These are phyloP conservation scores for Phalaenopsis hybrid DNA, from an alignment of 116 monocot genomes.

Conservation along the genomic window DNA sequence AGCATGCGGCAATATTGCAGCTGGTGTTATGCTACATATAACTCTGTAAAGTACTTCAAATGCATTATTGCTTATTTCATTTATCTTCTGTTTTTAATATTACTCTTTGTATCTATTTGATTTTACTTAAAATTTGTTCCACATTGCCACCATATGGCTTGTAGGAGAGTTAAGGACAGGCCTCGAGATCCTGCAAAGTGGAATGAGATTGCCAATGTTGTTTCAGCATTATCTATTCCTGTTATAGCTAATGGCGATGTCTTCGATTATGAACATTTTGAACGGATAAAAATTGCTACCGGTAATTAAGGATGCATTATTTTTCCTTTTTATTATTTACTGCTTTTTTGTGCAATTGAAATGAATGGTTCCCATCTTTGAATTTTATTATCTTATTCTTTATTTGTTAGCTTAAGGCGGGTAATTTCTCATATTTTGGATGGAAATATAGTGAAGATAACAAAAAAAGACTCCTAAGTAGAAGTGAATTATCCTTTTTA, in stretches of 20 bases:
- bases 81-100: background rate
- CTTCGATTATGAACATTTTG: constrained; percentile 90
- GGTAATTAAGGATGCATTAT: constrained; percentile 25
- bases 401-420: background rate
- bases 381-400: background rate
- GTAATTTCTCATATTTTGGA: background rate
- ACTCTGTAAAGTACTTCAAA: background rate
- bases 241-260: constrained; percentile 99
- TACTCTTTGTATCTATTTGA: background rate
- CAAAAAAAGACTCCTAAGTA: background rate
- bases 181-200: constrained; percentile 95
- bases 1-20: background rate
- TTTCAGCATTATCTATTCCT: constrained; percentile 79
- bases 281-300: constrained; percentile 64
- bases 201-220: constrained; percentile 86
- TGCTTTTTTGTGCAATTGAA: constrained; percentile 1
- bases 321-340: background rate
- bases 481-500: background rate
- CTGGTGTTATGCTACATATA: background rate
- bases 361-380: background rate
- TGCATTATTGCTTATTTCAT: background rate
- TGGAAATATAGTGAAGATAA: background rate
- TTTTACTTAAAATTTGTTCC: constrained; percentile 4
- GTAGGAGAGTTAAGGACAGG: constrained; percentile 79
- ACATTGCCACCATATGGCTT: constrained; percentile 8